Conservation (phyloP, 2,329 filamentous ascomycete genomes). For the Onygenales sp. region DNA sequence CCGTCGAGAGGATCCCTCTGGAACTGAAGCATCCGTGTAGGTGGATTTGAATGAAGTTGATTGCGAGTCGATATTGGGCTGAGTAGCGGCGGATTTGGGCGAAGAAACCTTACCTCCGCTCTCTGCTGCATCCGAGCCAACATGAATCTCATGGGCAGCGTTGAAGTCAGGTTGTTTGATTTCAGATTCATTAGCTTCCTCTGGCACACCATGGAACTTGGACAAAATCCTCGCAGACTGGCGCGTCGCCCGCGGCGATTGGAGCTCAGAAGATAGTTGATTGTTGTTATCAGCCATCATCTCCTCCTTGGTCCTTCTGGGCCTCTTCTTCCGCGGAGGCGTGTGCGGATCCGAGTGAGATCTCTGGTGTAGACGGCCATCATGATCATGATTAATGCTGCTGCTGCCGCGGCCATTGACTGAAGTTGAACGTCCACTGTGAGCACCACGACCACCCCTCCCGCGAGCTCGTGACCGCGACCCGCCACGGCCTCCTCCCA, state of each 20-base stretch:
- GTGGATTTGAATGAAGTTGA: conserved; percentile 3
- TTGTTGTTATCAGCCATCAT: background rate
- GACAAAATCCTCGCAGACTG: conserved; percentile 11
- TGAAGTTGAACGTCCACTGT: background rate
- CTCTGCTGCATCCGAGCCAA: background rate
- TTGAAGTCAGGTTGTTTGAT: conserved; percentile 4
- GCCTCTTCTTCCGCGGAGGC: background rate
- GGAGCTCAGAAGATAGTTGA: background rate
- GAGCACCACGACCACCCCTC: background rate
- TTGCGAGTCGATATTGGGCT: background rate
- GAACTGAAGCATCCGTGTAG: background rate
- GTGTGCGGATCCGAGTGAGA: background rate
- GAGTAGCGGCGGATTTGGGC: background rate
- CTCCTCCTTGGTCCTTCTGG: background rate
- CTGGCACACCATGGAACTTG: conserved; percentile 3
- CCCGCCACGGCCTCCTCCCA: background rate
- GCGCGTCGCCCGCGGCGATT: conserved; percentile 8
- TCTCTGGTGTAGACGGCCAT: background rate
- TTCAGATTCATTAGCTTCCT: background rate
- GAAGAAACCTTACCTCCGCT: background rate
- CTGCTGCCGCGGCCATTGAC: background rate
- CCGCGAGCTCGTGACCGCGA: background rate
- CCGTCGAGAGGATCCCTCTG: background rate
- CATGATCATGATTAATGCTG: background rate
- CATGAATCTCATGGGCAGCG: background rate